Percentiles rank a stretch among this genome's conserved stretches.
Evolutionary conservation across 108 stramenopile species (phyloP).

Genomic region (Poteriospumella lacustris): DNA sequence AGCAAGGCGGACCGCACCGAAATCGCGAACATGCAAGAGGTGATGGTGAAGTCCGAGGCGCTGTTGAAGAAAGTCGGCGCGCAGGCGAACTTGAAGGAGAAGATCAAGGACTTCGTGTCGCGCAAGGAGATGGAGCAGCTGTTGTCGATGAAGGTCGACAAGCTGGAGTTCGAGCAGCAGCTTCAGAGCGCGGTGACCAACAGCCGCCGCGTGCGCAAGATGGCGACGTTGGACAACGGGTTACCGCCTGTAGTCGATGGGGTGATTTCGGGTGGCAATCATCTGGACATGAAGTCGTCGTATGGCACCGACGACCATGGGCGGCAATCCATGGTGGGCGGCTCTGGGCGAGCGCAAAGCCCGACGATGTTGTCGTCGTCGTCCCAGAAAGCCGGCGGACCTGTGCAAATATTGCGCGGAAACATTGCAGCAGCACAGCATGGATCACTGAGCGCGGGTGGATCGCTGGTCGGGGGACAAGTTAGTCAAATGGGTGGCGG

Average conservation of each 20-base stretch:
- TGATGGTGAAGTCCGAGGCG: constrained; percentile 14
- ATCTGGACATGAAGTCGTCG: too few relatives aligned
- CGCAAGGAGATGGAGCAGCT: background rate
- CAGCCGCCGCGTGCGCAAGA: background rate
- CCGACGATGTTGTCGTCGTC: too few relatives aligned
- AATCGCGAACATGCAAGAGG: constrained; percentile 19
- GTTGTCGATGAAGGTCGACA: constrained; percentile 13
- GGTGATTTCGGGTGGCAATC: too few relatives aligned
- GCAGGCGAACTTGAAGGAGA: background rate
- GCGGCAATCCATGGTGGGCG: too few relatives aligned
- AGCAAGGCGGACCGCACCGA: constrained; percentile 22
- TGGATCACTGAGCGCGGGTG: too few relatives aligned
- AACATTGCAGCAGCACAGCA: too few relatives aligned
- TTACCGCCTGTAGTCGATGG: background rate
- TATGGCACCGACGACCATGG: too few relatives aligned
- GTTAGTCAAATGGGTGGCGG: too few relatives aligned
- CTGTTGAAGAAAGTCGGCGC: constrained; percentile 2
- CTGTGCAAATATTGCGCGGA: too few relatives aligned
- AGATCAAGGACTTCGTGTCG: constrained; percentile 8
- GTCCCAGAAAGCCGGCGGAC: too few relatives aligned
- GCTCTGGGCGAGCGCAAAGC: too few relatives aligned
- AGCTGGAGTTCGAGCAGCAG: background rate
- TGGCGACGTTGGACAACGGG: background rate
- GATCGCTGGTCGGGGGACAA: too few relatives aligned
- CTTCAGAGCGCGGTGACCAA: background rate